Base-by-base conservation (phyloP, 139 green algal species). In the Monoraphidium neglectum region DNA sequence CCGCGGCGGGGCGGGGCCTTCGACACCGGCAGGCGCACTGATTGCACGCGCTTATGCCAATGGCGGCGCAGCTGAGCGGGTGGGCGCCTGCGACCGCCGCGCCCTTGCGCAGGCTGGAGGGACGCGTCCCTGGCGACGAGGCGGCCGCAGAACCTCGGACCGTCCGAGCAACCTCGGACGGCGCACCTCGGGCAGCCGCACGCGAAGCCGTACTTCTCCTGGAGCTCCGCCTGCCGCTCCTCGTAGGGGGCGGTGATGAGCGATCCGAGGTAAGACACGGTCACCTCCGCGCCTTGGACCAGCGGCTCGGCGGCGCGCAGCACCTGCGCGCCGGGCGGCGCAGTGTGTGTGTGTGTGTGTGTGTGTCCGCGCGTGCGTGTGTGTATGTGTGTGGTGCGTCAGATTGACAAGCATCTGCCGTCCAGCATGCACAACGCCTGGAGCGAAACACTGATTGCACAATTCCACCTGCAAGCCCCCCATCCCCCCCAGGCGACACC, bases 171-270 rank as follows among this genome's bases (percentile, higher is more conserved):
- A n/a, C n/a, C n/a, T n/a, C n/a, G n/a, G n/a, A n/a, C n/a, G n/a
- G n/a, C 43, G 43, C 64, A 80, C 71, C 78, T 76, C 40, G 4
- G 33, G 77, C 83, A 88, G 30, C 68, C 59, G 70, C 79, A 86
- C 3, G 36, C 51, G 47, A 88, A 86, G 57, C 77, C 84, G 68
- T 77, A 88, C 74, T 84, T 67, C 24, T 79, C 32, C 38, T 53
- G 57, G 35, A 88, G 80, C 77, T 88, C 80, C 1, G 57, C 63
- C 12, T 67, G 77, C 13, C 84, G 75, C 35, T 69, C 40, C 53
- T 47, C 69, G 35, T 79, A 61, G 1, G 84, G 84, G 10, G 74
- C 43, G 28, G 74, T 79, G 47, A 88, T 66, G 21, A 78, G 77
- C 10, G 60, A 59, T 8, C 84, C 84, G 15, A 88, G 51, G 69